Conservation (phyloP, 331 rosid genomes). For the Cydonia oblonga region DNA sequence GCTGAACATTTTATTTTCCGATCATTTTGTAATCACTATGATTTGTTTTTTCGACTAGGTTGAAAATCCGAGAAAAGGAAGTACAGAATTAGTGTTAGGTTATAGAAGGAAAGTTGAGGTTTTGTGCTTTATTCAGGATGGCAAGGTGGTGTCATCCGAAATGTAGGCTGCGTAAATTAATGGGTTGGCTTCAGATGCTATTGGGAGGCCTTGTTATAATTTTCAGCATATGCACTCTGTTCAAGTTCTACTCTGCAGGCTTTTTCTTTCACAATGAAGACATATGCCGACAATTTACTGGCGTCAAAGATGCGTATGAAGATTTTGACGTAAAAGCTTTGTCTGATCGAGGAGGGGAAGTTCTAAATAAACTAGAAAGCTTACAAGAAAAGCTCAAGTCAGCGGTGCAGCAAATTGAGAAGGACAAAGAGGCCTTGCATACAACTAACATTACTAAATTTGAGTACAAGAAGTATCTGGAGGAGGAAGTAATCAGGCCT, state of each 20-base stretch:
- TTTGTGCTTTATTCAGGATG: slow-evolving; percentile 18
- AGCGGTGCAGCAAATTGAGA: slow-evolving; percentile 44
- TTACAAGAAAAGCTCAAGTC: slow-evolving; percentile 65
- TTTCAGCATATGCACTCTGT: slow-evolving; percentile 49
- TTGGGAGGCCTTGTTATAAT: slow-evolving; percentile 61
- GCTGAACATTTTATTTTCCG: background rate
- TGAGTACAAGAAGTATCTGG: slow-evolving; percentile 46
- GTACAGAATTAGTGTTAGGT: background rate
- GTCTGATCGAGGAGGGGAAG: slow-evolving; percentile 50
- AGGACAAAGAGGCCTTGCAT: slow-evolving; percentile 27
- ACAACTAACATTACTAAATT: slow-evolving; percentile 19
- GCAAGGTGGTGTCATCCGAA: slow-evolving; percentile 42
- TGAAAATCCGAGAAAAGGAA: slow-evolving; percentile 4
- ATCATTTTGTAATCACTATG: background rate
- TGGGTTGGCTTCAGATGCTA: slow-evolving; percentile 58
- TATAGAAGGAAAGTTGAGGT: background rate
- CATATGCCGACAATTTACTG: slow-evolving; percentile 40
- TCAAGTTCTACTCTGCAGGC: slow-evolving; percentile 61
- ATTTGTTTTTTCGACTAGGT: slow-evolving; percentile 4
- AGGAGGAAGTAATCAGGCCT: slow-evolving; percentile 60
- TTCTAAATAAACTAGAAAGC: slow-evolving; percentile 38
- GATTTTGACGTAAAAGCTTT: slow-evolving; percentile 51
- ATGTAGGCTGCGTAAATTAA: slow-evolving; percentile 27
- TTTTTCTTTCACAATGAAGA: slow-evolving; percentile 55
- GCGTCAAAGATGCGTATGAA: slow-evolving; percentile 20